These are phyloP conservation scores for Aspergillus bombycis DNA, from an alignment of 2,329 filamentous ascomycete species.

Conservation along the genomic window DNA sequence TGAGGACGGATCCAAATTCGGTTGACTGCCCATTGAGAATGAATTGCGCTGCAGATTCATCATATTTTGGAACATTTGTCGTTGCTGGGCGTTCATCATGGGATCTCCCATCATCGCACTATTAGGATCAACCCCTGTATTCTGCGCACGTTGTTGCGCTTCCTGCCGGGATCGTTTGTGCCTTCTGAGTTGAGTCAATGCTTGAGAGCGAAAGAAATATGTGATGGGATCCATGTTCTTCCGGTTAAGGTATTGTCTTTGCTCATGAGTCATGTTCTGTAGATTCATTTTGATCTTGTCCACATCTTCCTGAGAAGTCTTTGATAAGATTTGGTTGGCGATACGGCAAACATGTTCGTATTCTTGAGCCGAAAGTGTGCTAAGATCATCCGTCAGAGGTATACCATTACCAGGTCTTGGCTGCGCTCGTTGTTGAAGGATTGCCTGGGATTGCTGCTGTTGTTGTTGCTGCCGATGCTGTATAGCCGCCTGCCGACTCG, in stretches of 20 bases:
- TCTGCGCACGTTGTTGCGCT: conserved; percentile 36
- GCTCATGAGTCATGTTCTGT: conserved; percentile 51
- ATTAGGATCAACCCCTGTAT: conserved; percentile 32
- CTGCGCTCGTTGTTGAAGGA: conserved; percentile 35
- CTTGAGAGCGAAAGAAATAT: conserved; percentile 55
- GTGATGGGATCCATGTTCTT: conserved; percentile 55
- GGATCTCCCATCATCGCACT: conserved; percentile 40
- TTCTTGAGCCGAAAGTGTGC: conserved; percentile 44
- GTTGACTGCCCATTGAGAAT: conserved; percentile 38
- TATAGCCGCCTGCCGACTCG: conserved; percentile 36
- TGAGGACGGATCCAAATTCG: conserved; percentile 37
- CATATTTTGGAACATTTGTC: conserved; percentile 46
- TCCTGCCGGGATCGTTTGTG: conserved; percentile 37
- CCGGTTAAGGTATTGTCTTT: conserved; percentile 48
- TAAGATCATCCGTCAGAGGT: conserved; percentile 39
- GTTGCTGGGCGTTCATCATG: conserved; percentile 44
- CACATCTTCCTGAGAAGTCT: conserved; percentile 47
- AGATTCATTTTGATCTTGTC: conserved; percentile 53
- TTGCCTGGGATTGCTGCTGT: conserved; percentile 27
- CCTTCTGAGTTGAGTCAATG: conserved; percentile 46
- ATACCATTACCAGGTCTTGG: conserved; percentile 32
- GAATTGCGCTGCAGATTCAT: conserved; percentile 45
- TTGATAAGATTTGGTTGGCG: conserved; percentile 51
- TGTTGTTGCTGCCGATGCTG: conserved; percentile 40
- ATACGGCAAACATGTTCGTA: conserved; percentile 49